A percentile compares a stretch with the other conserved stretches of the same genome.
Evolutionary conservation across 306 rosid genomes (phyloP).

Genomic region (Lathyrus tuberosus): DNA sequence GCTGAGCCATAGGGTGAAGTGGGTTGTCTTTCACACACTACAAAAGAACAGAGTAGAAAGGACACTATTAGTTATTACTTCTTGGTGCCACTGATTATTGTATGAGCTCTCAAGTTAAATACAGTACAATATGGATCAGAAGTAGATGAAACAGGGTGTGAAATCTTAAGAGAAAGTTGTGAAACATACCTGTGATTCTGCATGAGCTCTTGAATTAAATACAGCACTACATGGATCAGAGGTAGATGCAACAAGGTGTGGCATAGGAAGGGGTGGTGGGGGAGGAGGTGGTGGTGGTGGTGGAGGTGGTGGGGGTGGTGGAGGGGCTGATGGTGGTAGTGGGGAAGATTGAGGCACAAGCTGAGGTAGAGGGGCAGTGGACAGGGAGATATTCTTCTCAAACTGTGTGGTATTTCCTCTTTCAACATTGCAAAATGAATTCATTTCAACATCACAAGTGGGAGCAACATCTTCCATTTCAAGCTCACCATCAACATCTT

Average conservation of each 20-base stretch:
- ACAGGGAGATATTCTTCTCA: constrained; percentile 49
- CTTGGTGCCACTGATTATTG: background rate
- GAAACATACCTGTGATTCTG: constrained; percentile 59
- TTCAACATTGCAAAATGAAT: constrained; percentile 47
- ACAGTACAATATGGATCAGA: no score
- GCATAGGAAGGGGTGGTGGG: constrained; percentile 49
- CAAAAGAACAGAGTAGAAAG: constrained; percentile 39
- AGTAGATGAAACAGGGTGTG: background rate
- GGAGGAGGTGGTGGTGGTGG: constrained; percentile 32
- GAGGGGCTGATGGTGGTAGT: constrained; percentile 77
- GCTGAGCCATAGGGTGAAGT: constrained; percentile 52
- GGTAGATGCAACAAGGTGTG: constrained; percentile 43
- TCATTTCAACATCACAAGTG: constrained; percentile 62
- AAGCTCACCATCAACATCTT: constrained; percentile 97
- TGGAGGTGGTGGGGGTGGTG: constrained; percentile 63
- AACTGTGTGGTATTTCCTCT: constrained; percentile 45
- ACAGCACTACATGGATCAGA: constrained; percentile 50
- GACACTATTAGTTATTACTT: constrained; percentile 31
- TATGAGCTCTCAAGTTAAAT: background rate
- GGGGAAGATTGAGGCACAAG: constrained; percentile 67
- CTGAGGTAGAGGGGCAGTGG: constrained; percentile 53
- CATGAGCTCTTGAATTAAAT: constrained; percentile 57
- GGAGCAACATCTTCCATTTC: constrained; percentile 99
- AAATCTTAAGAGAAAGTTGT: constrained; percentile 11
- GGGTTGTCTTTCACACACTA: constrained; percentile 57